Evolutionary conservation across 176 grass and related monocot species (phyloP).

Genomic region (Phyllostachys edulis): DNA sequence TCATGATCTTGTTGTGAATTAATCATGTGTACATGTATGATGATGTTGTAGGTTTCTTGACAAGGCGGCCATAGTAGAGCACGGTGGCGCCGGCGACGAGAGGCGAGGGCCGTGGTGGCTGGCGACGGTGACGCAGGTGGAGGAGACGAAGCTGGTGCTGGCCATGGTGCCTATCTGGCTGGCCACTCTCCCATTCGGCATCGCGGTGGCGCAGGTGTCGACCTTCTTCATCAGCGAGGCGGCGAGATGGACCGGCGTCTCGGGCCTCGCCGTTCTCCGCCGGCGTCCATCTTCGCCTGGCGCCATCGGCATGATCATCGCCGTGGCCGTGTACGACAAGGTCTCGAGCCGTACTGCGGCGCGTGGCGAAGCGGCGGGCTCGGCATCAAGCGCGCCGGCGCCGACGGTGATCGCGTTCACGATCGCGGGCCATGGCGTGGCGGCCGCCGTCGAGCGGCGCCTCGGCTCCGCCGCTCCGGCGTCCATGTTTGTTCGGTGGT

Average conservation of each 20-base stretch:
- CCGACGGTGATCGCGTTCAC: slow-evolving; percentile 61
- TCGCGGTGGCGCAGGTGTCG: slow-evolving; percentile 45
- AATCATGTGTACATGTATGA: not conserved
- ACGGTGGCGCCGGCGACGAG: slow-evolving; percentile 12
- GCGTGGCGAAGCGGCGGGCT: slow-evolving; percentile 68
- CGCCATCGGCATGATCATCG: slow-evolving; percentile 57
- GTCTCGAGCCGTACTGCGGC: slow-evolving; percentile 57
- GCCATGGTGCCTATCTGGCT: slow-evolving; percentile 79
- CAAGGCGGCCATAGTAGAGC: slow-evolving; percentile 77
- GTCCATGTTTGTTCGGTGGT: slow-evolving; percentile 50
- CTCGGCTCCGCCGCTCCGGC: not conserved
- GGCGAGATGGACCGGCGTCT: slow-evolving; percentile 67
- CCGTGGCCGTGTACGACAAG: slow-evolving; percentile 63
- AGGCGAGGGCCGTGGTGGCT: slow-evolving; percentile 50
- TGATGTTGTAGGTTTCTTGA: slow-evolving; percentile 57
- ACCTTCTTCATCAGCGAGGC: slow-evolving; percentile 94
- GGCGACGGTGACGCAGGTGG: slow-evolving; percentile 84
- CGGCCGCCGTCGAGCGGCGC: slow-evolving; percentile 53
- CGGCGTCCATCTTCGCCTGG: slow-evolving; percentile 63
- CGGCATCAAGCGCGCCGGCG: slow-evolving; percentile 66
- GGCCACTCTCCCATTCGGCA: slow-evolving; percentile 66
- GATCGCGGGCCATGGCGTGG: slow-evolving; percentile 34
- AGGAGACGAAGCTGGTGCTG: slow-evolving; percentile 84
- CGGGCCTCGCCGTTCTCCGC: slow-evolving; percentile 36
- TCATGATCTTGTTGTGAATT: too few species aligned